Percentiles rank a stretch among this genome's conserved stretches.
phyloP scores from a whole-genome alignment of 2,329 filamentous ascomycete species.

The Lasiodiplodia theobromae region DNA sequence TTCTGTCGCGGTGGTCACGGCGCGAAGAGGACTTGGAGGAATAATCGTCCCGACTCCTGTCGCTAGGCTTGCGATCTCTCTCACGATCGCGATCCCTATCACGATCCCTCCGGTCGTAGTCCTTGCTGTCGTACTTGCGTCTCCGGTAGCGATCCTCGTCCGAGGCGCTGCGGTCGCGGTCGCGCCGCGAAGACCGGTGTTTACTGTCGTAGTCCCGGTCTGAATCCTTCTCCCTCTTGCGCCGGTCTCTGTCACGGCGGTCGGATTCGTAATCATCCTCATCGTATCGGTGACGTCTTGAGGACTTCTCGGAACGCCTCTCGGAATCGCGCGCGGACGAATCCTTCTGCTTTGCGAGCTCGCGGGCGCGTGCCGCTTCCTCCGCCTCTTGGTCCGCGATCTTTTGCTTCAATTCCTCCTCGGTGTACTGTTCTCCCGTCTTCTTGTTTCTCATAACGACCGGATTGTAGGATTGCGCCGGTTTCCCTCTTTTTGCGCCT shows the following conservation, averaged over 20 bases:
- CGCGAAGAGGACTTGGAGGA: slow-evolving; percentile 22
- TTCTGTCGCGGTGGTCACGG: slow-evolving; percentile 10
- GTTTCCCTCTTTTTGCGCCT: slow-evolving; percentile 52
- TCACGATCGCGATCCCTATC: slow-evolving; percentile 25
- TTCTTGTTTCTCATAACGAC: slow-evolving; percentile 67
- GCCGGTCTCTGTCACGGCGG: slow-evolving; percentile 18
- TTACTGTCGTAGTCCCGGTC: slow-evolving; percentile 32
- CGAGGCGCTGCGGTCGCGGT: slow-evolving; percentile 30
- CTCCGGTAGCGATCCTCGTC: slow-evolving; percentile 22
- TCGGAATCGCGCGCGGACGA: slow-evolving; percentile 39
- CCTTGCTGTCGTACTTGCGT: slow-evolving; percentile 26
- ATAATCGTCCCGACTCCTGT: slow-evolving; percentile 3
- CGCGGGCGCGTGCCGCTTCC: slow-evolving; percentile 48
- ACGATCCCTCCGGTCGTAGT: slow-evolving; percentile 19
- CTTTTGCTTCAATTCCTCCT: slow-evolving; percentile 65
- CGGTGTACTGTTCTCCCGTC: slow-evolving; percentile 68
- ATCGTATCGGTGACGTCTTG: slow-evolving; percentile 20
- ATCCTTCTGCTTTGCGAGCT: slow-evolving; percentile 36
- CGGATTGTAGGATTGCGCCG: slow-evolving; percentile 65
- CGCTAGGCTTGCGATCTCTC: slow-evolving; percentile 10
- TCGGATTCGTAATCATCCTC: slow-evolving; percentile 31
- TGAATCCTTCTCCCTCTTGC: slow-evolving; percentile 28
- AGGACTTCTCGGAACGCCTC: slow-evolving; percentile 35
- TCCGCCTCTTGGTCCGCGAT: slow-evolving; percentile 57
- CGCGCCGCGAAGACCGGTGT: slow-evolving; percentile 31